Conservation (phyloP, 2,329 filamentous ascomycete genomes). For the Colletotrichum noveboracense region DNA sequence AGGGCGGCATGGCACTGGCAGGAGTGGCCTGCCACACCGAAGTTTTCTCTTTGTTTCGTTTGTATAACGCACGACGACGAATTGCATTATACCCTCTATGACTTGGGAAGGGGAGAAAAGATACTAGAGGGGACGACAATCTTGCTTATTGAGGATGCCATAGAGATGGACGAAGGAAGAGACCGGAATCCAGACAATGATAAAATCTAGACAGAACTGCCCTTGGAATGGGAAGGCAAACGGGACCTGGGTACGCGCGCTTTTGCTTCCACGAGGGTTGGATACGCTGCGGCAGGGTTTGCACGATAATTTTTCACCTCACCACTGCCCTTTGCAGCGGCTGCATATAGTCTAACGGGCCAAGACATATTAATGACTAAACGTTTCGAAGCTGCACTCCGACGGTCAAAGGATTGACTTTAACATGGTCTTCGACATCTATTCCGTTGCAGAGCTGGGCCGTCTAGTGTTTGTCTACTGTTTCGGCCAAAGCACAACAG, state of each 20-base stretch:
- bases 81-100: constrained; percentile 22
- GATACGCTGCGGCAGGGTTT: constrained; percentile 7
- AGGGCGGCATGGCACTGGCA: background rate
- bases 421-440: background rate
- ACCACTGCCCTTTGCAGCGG: background rate
- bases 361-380: constrained; percentile 13
- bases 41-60: constrained; percentile 19
- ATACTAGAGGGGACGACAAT: background rate
- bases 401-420: background rate
- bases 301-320: constrained; percentile 1
- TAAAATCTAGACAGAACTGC: constrained; percentile 19
- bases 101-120: background rate
- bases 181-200: background rate
- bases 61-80: constrained; percentile 21
- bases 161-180: background rate
- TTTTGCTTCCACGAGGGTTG: constrained; percentile 8
- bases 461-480: background rate
- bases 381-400: background rate
- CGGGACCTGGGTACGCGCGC: background rate
- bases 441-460: background rate
- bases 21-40: background rate
- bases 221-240: background rate
- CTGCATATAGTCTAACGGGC: constrained; percentile 9
- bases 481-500: background rate
- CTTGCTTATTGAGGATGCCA: background rate